Conservation (phyloP, 1,284 basidiomycete species). For the Ceratobasidium sp. region DNA sequence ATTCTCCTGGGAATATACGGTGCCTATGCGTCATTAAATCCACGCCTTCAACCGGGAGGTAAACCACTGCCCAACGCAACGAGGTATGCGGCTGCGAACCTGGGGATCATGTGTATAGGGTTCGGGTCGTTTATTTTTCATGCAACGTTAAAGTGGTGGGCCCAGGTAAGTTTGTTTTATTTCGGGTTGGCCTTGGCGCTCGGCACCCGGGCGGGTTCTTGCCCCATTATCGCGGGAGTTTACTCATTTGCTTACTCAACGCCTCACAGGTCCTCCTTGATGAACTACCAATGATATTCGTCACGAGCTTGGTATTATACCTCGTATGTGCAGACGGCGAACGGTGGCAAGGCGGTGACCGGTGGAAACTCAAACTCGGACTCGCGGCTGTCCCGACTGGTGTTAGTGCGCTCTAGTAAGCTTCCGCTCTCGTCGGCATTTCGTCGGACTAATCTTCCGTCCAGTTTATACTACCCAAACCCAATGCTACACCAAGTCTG, state of each 20-base stretch:
- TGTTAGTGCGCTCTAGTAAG: slow-evolving; percentile 53
- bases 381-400: slow-evolving; percentile 49
- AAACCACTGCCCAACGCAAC: slow-evolving; percentile 2
- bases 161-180: slow-evolving; percentile 35
- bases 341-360: slow-evolving; percentile 16
- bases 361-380: slow-evolving; percentile 46
- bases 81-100: slow-evolving; percentile 35
- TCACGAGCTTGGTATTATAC: slow-evolving; percentile 44
- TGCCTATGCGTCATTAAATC: slow-evolving; percentile 7
- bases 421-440: background rate
- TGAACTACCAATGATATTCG: slow-evolving; percentile 43
- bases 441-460: background rate
- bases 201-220: no score
- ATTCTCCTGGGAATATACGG: slow-evolving; percentile 41
- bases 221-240: background rate
- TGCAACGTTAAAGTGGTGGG: slow-evolving; percentile 42
- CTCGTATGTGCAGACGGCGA: slow-evolving; percentile 36
- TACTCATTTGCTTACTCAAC: background rate
- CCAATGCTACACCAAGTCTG: slow-evolving; percentile 59
- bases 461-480: slow-evolving; percentile 54
- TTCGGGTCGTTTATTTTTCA: slow-evolving; percentile 42
- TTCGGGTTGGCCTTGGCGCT: no score
- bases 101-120: slow-evolving; percentile 39
- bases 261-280: slow-evolving; percentile 42
- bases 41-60: background rate